Percentiles rank a stretch among this genome's conserved stretches.
Conservation (phyloP, 1,139 yeast genomes). For the Scheffersomyces lignicola region DNA sequence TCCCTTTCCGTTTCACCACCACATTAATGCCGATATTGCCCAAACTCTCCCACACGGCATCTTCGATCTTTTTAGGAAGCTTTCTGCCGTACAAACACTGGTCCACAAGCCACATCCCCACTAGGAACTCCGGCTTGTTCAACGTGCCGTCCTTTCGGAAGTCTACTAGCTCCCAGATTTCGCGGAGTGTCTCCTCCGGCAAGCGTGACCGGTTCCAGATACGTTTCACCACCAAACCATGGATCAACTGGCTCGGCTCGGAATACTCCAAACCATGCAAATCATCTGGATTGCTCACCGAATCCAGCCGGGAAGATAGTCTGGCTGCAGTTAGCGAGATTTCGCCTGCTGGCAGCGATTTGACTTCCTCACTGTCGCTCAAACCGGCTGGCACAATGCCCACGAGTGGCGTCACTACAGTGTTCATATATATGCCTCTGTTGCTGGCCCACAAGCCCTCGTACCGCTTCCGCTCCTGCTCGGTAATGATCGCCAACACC, state of each 20-base stretch:
- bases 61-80: constrained; percentile 64
- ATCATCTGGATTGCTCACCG: constrained; percentile 19
- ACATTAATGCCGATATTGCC: constrained; percentile 48
- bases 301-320: constrained; percentile 25
- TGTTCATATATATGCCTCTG: constrained; percentile 59
- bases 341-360: constrained; percentile 18
- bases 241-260: constrained; percentile 45
- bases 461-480: constrained; percentile 78
- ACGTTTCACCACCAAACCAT: constrained; percentile 69
- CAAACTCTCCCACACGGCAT: constrained; percentile 66
- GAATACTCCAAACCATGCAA: constrained; percentile 36
- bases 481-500: constrained; percentile 59
- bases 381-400: constrained; percentile 32
- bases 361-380: no score
- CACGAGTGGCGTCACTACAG: constrained; percentile 32
- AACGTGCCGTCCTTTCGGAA: constrained; percentile 73
- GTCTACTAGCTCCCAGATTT: constrained; percentile 83
- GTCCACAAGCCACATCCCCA: constrained; percentile 95
- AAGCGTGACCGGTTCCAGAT: constrained; percentile 80
- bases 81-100: constrained; percentile 94
- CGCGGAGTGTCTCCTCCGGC: constrained; percentile 59
- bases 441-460: constrained; percentile 95
- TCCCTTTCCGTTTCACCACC: constrained; percentile 36
- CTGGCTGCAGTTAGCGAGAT: constrained; percentile 31
- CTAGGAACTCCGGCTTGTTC: constrained; percentile 78